Evolutionary conservation across 768 basidiomycete genomes (phyloP), one percentile per base, ranked within the genome.

Genomic region (Phanerochaete carnosa): DNA sequence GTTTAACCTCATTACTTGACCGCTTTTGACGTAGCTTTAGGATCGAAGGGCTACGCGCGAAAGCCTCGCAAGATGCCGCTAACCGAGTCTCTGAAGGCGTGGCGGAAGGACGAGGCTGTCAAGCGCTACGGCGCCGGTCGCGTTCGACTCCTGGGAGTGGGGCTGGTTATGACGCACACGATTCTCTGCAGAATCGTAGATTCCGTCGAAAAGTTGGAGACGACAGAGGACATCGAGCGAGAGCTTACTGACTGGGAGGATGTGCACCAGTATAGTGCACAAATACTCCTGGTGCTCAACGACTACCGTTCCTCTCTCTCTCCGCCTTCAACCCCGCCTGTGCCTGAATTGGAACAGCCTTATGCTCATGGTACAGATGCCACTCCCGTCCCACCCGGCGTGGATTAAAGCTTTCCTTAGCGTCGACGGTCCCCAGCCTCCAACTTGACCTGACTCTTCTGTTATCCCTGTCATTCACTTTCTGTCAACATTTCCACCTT

Each of bases 141-240:
- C n/a, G 54, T 65, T 2, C n/a, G 47, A 9, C 51, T 65, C 39
- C 53, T 65, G 16, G 68, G 69, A 5, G 46, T 65, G 0, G 53
- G 66, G n/a, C 25, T 69, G 1, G 25, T 74, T 26, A 56, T 73
- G 56, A 47, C 65, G 6, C 60, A 67, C 39, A 29, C 57, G 0
- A 57, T 70, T 7, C 55, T 72, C 22, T 47, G 54, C 1, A 62
- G 67, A n/a, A 69, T 74, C n/a, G 55, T 69, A 8, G 64, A 67
- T 49, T 70, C 67, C 39, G 68, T 69, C 22, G 28, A 46, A 19
- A 70, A 72, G 55, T 53, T 74, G 11, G 19, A 54, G 1, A 58
- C 57, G 0, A 4, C 56, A 1, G 64, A 59, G 1, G 59, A 66
- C 43, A 50, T 73, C 0, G 7, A 47, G 15, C 57, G 60, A 30